Evolutionary conservation across 164 flowering plant genomes (phyloP), one percentile per base, ranked within the genome.

Genomic region (Magnolia officinalis): DNA sequence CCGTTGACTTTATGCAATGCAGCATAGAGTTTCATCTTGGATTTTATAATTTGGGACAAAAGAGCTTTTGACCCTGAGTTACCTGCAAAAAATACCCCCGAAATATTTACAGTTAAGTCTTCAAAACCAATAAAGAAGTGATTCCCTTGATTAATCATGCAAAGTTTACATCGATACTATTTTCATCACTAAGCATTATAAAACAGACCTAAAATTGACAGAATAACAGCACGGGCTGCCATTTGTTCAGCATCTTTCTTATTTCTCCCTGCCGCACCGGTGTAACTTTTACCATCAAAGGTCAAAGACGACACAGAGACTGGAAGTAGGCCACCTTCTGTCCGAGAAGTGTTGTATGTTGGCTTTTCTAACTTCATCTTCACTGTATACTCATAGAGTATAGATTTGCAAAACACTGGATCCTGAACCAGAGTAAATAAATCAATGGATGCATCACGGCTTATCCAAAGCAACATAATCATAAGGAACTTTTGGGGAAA

Each of bases 191-290:
- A 23, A 49, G 49, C 52, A 61, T 59, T 69, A n/a, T 59, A 69
- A 49, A 64, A 52, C 50, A 5, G 79, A 89, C 93, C 92, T 8
- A 89, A 75, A 71, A 85, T 77, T 0, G 83, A 83, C n/a, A 76
- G 75, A 37, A 89, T 83, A 65, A 75, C 88, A 59, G 84, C 73
- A 26, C 89, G 90, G 16, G 93, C 94, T 52, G 88, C 93, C 78
- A 88, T 70, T 66, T 88, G 92, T 55, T 90, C 92, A 45, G 93
- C 89, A 55, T 90, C 94, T 81, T 88, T 90, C 83, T 92, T 90
- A 81, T 19, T 89, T 77, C 29, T 86, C 7, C 82, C 87, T 23
- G 72, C 67, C 11, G 55, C 78, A 63, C 92, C 90, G 50, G 75
- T 79, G 68, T 80, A 91, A 51, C 63, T 67, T 31, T 75, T 81